A percentile compares a stretch with the other conserved stretches of the same genome.
Evolutionary conservation across 1,284 basidiomycete species (phyloP).

Genomic region (Fomitopsis palustris): DNA sequence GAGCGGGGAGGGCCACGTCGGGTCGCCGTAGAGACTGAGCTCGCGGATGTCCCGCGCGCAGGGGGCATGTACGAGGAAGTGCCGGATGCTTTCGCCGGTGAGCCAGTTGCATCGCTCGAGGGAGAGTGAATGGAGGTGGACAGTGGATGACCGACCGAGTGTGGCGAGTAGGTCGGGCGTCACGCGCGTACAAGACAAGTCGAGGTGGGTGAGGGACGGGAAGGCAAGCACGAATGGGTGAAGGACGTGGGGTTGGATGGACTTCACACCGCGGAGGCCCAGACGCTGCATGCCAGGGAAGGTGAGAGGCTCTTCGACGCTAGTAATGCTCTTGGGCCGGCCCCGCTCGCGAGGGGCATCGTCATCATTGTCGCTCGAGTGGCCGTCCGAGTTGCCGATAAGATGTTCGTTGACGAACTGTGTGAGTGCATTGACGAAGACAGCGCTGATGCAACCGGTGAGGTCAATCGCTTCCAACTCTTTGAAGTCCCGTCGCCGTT

Average conservation of each 20-base stretch:
- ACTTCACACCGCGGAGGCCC: conserved; percentile 83
- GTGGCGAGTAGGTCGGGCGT: conserved; percentile 72
- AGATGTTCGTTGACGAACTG: conserved; percentile 81
- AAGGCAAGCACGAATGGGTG: conserved; percentile 83
- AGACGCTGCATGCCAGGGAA: conserved; percentile 84
- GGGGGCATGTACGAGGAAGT: conserved; percentile 71
- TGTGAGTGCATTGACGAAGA: conserved; percentile 80
- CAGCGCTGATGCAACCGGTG: conserved; percentile 90
- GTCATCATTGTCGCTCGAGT: conserved; percentile 45
- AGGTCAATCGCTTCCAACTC: conserved; percentile 89
- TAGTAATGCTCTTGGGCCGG: conserved; percentile 30
- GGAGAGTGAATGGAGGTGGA: conserved; percentile 77
- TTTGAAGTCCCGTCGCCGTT: conserved; percentile 72
- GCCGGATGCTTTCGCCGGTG: conserved; percentile 74
- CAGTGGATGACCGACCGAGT: conserved; percentile 59
- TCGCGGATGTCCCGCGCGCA: conserved; percentile 69
- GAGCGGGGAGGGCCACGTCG: conserved; percentile 82
- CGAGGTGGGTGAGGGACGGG: conserved; percentile 86
- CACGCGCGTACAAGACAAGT: conserved; percentile 83
- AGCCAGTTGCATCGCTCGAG: conserved; percentile 88
- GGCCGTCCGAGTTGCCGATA: conserved; percentile 39
- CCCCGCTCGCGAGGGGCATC: conserved; percentile 28
- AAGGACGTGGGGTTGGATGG: conserved; percentile 68
- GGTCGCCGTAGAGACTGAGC: conserved; percentile 87
- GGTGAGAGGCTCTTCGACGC: conserved; percentile 43